These are phyloP conservation scores for Paraleonurus japonicus DNA, from an alignment of 257 asterid species.

Conservation along the genomic window DNA sequence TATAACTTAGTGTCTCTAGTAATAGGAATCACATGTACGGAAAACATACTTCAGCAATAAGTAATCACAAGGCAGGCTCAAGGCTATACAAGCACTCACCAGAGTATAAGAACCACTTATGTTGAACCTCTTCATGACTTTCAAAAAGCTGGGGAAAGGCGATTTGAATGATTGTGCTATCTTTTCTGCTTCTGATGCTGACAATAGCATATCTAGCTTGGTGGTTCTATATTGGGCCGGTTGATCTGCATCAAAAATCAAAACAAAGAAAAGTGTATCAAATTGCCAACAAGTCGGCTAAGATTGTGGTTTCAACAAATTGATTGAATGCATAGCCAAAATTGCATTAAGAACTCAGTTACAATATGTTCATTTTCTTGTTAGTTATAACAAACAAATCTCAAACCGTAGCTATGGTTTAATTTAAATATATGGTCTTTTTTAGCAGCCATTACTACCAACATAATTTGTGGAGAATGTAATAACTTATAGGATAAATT, in stretches of 20 bases:
- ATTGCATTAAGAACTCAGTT: neutral
- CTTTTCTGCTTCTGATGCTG: slow-evolving; percentile 80
- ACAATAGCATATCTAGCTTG: slow-evolving; percentile 50
- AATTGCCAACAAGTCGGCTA: neutral
- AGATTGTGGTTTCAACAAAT: neutral
- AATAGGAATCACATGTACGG: neutral
- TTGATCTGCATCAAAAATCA: slow-evolving; percentile 44
- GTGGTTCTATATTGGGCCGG: slow-evolving; percentile 30
- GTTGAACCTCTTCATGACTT: slow-evolving; percentile 89
- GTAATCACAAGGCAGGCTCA: slow-evolving; percentile 18
- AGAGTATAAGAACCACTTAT: slow-evolving; percentile 90
- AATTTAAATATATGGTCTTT: too few species aligned
- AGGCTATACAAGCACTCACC: slow-evolving; percentile 45
- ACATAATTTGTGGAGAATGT: neutral
- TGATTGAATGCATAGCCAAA: neutral
- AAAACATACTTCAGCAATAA: neutral
- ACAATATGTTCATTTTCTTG: neutral
- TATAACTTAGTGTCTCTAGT: slow-evolving; percentile 1
- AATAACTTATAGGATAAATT: neutral
- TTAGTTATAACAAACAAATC: too few species aligned
- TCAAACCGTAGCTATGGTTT: too few species aligned
- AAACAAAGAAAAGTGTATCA: neutral
- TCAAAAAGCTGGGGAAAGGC: slow-evolving; percentile 61
- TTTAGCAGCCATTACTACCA: neutral
- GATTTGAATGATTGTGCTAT: slow-evolving; percentile 71